Evolutionary conservation across 768 basidiomycete genomes (phyloP), one percentile per base, ranked within the genome.

Genomic region (Lentinula guzmanii): DNA sequence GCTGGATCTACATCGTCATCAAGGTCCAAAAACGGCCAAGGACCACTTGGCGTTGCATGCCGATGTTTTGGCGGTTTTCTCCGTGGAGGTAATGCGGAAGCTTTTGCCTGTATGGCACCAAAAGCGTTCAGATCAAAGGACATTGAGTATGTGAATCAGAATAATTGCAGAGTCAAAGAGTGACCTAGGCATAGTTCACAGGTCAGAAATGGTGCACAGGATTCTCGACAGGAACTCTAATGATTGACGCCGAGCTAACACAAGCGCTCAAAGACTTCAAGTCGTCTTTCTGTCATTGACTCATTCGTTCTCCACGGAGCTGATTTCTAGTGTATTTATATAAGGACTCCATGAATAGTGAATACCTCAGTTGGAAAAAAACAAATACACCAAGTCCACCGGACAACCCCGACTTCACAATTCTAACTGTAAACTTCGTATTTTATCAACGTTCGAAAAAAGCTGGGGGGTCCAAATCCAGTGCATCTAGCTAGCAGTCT

Each of bases 11-110:
- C 60, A 70, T 73, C 51, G 63, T 70, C 52, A 45, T 74, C 71
- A 18, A 77, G 69, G 63, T 78, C 76, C 65, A 78, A 72, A 69
- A 74, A 77, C 5, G 76, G 76, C 76, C 76, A 77, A 24, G 76
- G 76, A 5, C 76, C 76, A 3, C 72, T 74, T 3, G 76, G 76
- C 13, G 75, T 67, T 16, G 71, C 76, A 24, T 77, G 76, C 2
- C 76, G 69, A 55, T 76, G 66, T 33, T 64, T 64, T 11, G 69
- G 67, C 39, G 66, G 65, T 11, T 64, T 62, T 28, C 64, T 52
- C 34, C 66, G 63, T 43, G 66, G 68, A 53, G 52, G 60, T n/a
- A 50, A 61, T 4, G 39, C n/a, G 24, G 37, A 28, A 33, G 28
- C 34, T 35, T 35, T 52, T 34, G 28, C 51, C 15, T 56, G 55